Conservation (phyloP, 2,329 filamentous ascomycete species). For the Hypoxylon sp. region DNA sequence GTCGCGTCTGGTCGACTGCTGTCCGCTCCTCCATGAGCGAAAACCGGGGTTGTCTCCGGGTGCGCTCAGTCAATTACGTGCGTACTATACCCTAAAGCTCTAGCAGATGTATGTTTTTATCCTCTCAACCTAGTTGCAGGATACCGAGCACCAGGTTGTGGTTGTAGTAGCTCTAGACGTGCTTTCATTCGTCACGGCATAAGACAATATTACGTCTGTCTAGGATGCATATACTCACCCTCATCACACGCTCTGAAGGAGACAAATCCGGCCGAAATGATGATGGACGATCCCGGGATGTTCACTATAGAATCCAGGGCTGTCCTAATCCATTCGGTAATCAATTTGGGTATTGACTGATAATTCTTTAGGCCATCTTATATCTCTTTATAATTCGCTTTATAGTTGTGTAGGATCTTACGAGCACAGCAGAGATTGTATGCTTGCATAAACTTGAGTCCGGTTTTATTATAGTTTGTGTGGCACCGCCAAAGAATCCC, state of each 20-base stretch:
- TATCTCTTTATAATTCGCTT: conserved; percentile 17
- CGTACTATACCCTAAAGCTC: conserved; percentile 29
- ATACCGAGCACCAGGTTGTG: conserved; percentile 9
- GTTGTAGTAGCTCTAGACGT: conserved; percentile 12
- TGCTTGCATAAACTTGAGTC: conserved; percentile 38
- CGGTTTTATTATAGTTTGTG: conserved; percentile 29
- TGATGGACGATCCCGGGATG: conserved; percentile 13
- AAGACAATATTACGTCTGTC: conserved; percentile 14
- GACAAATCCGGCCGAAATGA: conserved; percentile 39
- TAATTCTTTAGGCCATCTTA: conserved; percentile 34
- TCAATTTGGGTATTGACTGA: conserved; percentile 33
- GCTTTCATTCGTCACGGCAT: conserved; percentile 7
- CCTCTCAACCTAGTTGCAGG: conserved; percentile 19
- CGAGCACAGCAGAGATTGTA: conserved; percentile 17
- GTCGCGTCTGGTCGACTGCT: conserved; percentile 21
- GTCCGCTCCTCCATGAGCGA: conserved; percentile 24
- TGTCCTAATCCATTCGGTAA: conserved; percentile 33
- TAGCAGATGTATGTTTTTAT: conserved; percentile 24
- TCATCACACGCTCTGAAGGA: conserved; percentile 7
- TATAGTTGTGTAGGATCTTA: conserved; percentile 26
- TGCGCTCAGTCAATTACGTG: conserved; percentile 36
- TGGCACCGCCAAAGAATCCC: conserved; percentile 25
- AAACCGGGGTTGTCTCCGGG: conserved; percentile 29
- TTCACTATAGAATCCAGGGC: conserved; percentile 23
- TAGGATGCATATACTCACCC: conserved; percentile 1